Evolutionary conservation across 2,329 filamentous ascomycete species (phyloP), one percentile per base, ranked within the genome.

Genomic region (Penicillium sp.): DNA sequence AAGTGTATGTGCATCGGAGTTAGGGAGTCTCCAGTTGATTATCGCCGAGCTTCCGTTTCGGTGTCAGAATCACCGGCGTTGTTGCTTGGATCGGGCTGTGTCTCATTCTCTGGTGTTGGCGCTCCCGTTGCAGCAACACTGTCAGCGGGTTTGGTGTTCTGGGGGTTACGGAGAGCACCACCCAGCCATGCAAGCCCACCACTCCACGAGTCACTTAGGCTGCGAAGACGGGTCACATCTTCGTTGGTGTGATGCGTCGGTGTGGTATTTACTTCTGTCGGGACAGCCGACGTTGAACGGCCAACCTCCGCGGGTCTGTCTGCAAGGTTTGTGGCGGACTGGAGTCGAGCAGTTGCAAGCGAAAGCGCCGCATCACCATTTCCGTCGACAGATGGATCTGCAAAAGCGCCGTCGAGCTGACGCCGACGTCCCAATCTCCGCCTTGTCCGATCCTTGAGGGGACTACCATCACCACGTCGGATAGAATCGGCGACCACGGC

Each of bases 401-500:
- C 33, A 9, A 69, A 62, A 0, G 66, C 63, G 10, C 68, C 66
- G 21, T 68, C 68, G 3, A 68, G 51, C 46, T 67, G 70, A 36
- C 70, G 68, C 45, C 71, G 65, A 31, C 67, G 70, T 23, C 68
- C 65, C 7, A 60, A 53, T 52, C 63, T 66, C 10, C 68, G 67
- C 46, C 60, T 59, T 6, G 59, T 65, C 25, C 74, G 71, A 36
- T 70, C 68, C 52, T 70, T 73, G 21, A 64, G 62, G 19, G 76
- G 69, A 23, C 72, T 75, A 9, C 78, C 78, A 58, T 83, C 77
- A 15, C 83, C 82, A 16, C 83, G 81, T n/a, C 85, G 80, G 27
- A 88, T 75, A 23, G 84, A 81, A 61, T 89, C 86, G 9, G 85
- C 86, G 6, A 89, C 84, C 47, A 89, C 82, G 1, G 82, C 86